Conservation (phyloP, 2,329 filamentous ascomycete species). For the Colletotrichum sp. region DNA sequence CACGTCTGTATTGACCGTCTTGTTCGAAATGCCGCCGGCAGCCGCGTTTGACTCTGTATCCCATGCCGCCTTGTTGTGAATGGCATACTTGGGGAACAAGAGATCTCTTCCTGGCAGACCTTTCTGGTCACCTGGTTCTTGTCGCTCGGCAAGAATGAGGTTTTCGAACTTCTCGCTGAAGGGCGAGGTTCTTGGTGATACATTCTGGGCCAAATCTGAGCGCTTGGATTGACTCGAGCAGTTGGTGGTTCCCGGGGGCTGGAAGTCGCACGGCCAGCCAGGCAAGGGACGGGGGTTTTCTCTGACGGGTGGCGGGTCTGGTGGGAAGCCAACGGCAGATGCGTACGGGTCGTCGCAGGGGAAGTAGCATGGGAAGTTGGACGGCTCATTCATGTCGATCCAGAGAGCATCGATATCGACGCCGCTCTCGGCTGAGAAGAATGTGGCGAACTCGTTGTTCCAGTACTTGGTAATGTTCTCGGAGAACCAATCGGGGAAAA, state of each 20-base stretch:
- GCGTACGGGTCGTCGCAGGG: constrained; percentile 43
- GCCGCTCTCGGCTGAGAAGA: constrained; percentile 68
- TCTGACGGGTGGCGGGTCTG: constrained; percentile 66
- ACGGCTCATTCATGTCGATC: constrained; percentile 70
- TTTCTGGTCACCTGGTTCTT: constrained; percentile 43
- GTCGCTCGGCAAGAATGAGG: constrained; percentile 21
- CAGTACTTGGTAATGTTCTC: constrained; percentile 69
- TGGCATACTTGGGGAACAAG: constrained; percentile 67
- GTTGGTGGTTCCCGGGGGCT: constrained; percentile 11
- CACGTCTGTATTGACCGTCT: constrained; percentile 70
- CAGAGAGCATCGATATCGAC: constrained; percentile 80
- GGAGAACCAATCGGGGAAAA: constrained; percentile 80
- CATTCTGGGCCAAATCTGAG: not conserved
- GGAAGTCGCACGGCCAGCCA: constrained; percentile 60
- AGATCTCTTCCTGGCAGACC: constrained; percentile 69
- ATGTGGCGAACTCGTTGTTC: constrained; percentile 68
- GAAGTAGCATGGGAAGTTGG: constrained; percentile 32
- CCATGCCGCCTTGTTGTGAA: constrained; percentile 65
- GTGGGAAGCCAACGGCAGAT: constrained; percentile 54
- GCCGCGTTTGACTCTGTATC: constrained; percentile 27
- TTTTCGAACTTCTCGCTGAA: constrained; percentile 4
- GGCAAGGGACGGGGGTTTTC: constrained; percentile 68
- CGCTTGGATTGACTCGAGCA: constrained; percentile 11
- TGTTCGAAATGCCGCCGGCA: constrained; percentile 54
- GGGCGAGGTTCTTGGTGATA: not conserved